Conservation (phyloP, 2,329 filamentous ascomycete species). For the Coniella vitis region DNA sequence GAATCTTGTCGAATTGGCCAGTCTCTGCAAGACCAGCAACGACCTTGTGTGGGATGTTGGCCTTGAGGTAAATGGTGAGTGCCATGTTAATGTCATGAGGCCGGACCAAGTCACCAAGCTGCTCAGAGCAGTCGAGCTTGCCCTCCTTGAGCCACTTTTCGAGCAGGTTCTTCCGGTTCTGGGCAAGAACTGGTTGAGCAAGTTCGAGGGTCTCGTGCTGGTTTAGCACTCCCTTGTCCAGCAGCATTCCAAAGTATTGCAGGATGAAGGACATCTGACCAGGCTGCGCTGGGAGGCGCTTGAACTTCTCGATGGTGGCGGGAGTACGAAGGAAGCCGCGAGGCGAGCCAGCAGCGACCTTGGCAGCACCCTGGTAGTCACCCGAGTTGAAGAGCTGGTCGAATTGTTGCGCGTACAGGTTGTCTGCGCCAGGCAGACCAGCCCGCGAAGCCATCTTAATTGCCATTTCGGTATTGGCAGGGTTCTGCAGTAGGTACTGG, state of each 20-base stretch:
- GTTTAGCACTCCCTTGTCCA: constrained; percentile 92
- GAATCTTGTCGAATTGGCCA: constrained; percentile 93
- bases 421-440: constrained; percentile 87
- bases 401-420: constrained; percentile 88
- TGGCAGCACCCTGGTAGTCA: constrained; percentile 82
- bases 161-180: constrained; percentile 89
- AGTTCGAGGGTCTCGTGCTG: constrained; percentile 90
- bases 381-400: constrained; percentile 76
- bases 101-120: constrained; percentile 89
- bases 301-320: constrained; percentile 94
- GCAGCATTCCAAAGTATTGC: constrained; percentile 94
- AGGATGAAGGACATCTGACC: constrained; percentile 90
- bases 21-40: constrained; percentile 93
- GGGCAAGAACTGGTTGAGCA: constrained; percentile 82
- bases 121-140: constrained; percentile 93
- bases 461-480: constrained; percentile 85
- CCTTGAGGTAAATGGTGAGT: constrained; percentile 81
- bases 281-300: constrained; percentile 70
- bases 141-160: constrained; percentile 98
- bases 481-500: constrained; percentile 92
- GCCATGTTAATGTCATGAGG: constrained; percentile 85
- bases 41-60: constrained; percentile 87
- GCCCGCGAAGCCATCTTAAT: constrained; percentile 95
- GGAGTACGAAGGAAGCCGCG: constrained; percentile 90
- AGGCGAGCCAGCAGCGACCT: constrained; percentile 93